phyloP scores from a whole-genome alignment of 768 basidiomycete species.

The Phanerodontia chrysosporium region DNA sequence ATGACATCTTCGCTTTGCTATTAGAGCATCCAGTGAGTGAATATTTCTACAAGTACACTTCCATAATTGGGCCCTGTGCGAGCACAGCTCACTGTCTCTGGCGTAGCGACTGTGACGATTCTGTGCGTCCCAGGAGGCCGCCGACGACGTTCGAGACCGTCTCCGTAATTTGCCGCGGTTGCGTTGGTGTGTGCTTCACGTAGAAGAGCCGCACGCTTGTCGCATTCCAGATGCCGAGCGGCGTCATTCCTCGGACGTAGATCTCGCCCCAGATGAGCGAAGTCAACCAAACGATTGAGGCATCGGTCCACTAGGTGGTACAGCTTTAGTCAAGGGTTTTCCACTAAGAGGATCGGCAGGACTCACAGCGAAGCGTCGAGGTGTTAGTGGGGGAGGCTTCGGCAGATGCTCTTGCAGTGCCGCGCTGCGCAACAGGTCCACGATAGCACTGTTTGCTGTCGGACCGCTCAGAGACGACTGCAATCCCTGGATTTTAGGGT shows the following conservation, averaged over 20 bases:
- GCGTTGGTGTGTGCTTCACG: slow-evolving; percentile 77
- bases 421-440: slow-evolving; percentile 70
- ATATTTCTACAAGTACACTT: not conserved
- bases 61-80: not conserved
- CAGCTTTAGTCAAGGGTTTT: slow-evolving; percentile 1
- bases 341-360: not conserved
- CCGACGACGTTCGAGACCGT: slow-evolving; percentile 80
- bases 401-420: slow-evolving; percentile 74
- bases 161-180: slow-evolving; percentile 70
- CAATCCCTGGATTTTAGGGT: slow-evolving; percentile 80
- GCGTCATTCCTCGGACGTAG: slow-evolving; percentile 85
- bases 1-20: too few species aligned
- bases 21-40: too few species aligned
- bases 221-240: slow-evolving; percentile 85
- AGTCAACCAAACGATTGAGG: slow-evolving; percentile 88
- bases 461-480: slow-evolving; percentile 63
- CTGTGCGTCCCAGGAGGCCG: slow-evolving; percentile 55
- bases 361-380: slow-evolving; percentile 75
- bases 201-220: slow-evolving; percentile 89
- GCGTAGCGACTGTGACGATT: slow-evolving; percentile 24
- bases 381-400: slow-evolving; percentile 53
- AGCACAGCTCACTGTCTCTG: slow-evolving; percentile 16
- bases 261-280: slow-evolving; percentile 95
- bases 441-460: slow-evolving; percentile 62
- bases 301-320: slow-evolving; percentile 90